Percentiles rank a stretch among this genome's conserved stretches.
Conservation (phyloP, 1,139 yeast genomes). For the Sporopachydermia cereana region DNA sequence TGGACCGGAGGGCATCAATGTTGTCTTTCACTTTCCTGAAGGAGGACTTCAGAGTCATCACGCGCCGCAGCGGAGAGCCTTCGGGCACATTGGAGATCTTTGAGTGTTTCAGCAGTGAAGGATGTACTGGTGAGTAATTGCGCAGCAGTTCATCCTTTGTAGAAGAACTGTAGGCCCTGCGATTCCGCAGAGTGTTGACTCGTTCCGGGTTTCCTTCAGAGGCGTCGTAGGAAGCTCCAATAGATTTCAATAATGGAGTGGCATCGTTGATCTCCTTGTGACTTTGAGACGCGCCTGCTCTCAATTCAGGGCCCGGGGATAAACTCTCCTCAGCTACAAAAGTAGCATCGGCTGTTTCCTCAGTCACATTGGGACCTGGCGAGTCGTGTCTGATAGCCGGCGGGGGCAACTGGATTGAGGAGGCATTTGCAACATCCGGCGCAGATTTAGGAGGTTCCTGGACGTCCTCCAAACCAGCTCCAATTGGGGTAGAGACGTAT, state of each 20-base stretch:
- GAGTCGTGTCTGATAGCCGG: constrained; percentile 11
- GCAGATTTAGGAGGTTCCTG: constrained; percentile 7
- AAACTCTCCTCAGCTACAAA: constrained; percentile 7
- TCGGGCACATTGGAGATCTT: constrained; percentile 8
- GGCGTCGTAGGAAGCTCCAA: not conserved
- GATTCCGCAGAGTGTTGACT: no score
- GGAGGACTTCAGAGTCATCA: constrained; percentile 7
- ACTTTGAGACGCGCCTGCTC: not conserved
- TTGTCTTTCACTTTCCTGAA: constrained; percentile 6
- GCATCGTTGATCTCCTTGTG: not conserved
- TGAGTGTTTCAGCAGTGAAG: constrained; percentile 7
- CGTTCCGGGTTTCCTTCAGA: not conserved
- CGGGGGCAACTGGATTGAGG: constrained; percentile 12
- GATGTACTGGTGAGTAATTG: constrained; percentile 7
- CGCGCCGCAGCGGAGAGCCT: constrained; percentile 9
- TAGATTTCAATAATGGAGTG: not conserved
- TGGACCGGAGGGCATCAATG: constrained; percentile 8
- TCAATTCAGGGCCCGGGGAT: not conserved
- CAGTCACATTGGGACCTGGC: constrained; percentile 4
- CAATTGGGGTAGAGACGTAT: constrained; percentile 7
- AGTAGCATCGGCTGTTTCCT: constrained; percentile 10
- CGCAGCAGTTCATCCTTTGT: no score
- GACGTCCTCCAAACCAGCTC: constrained; percentile 10
- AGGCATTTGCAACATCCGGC: constrained; percentile 7
- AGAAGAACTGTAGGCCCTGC: no score